Base-by-base conservation (phyloP, 371 early-diverging fungal species). In the Mucor ambiguus region DNA sequence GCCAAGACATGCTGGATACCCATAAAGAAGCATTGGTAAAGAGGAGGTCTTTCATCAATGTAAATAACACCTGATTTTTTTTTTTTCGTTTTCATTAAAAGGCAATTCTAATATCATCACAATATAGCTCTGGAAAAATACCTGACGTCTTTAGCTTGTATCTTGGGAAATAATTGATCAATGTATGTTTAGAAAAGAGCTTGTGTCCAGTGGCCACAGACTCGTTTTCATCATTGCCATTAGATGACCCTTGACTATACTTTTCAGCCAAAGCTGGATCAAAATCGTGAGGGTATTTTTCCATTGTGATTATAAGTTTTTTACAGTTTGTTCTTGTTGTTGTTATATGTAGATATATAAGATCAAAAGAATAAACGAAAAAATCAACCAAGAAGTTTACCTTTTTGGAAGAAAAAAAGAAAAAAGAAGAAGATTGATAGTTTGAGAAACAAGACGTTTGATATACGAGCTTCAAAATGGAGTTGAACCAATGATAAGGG, bases 1-100 rank as follows among this genome's bases (percentile, higher is more conserved):
- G 88, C 82, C 38, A 87, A 60, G 12, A 82, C 78, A 76, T 87
- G 86, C 58, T 87, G 87, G 26, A 82, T 41, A 29, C 83, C 85
- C 72, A 85, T 73, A 26, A 85, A 66, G 12, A 85, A 38, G 28
- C 78, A 67, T 24, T 80, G 79, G 12, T 63, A 41, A 1, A 69
- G 60, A 30, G 78, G 66, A 22, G 84, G 82, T 61, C 87, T 73
- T 69, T 87, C 85, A 46, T 84, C 81, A 58, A 81, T 75, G 37
- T 73, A 64, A 33, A 82, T 74, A 37, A 69, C 52, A 63, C 84
- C 84, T 75, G 55, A 32, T 29, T 55, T 32, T 29, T 55, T 52
- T 52, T 54, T 26, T 20, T 24, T 60, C 37, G 22, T 33, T 32
- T 24, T 60, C 37, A 52, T 12, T 26, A 37, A n/a, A 24, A 33